phyloP scores from a whole-genome alignment of 176 grass and related monocot species.

The Oryza australiensis region DNA sequence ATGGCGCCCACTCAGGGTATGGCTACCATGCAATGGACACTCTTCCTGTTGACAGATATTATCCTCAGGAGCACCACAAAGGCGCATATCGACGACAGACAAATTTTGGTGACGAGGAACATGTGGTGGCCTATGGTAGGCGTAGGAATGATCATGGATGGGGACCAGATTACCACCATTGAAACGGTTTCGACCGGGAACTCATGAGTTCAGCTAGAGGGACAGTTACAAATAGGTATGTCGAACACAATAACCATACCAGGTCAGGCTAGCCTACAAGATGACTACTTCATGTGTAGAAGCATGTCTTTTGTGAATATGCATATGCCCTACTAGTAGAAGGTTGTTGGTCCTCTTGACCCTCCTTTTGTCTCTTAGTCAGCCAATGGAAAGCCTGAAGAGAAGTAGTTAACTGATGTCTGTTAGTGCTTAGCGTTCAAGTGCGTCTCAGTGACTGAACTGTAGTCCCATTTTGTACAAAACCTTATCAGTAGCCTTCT shows the following conservation, averaged over 20 bases:
- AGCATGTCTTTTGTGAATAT: not conserved
- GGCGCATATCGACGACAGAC: not conserved
- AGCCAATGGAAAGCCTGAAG: not conserved
- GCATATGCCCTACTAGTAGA: not conserved
- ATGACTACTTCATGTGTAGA: constrained; percentile 5
- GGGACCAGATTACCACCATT: not conserved
- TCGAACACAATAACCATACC: constrained; percentile 47
- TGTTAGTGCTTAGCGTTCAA: not conserved
- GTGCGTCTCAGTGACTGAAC: not conserved
- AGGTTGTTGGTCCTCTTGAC: not conserved
- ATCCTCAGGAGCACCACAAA: not conserved
- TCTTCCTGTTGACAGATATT: not conserved
- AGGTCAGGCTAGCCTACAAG: not conserved
- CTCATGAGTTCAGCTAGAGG: not conserved
- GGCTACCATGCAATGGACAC: not conserved
- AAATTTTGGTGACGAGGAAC: not conserved
- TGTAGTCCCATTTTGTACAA: not conserved
- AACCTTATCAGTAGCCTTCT: not conserved
- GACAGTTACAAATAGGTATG: constrained; percentile 28
- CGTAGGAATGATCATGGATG: not conserved
- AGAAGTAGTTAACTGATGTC: not conserved
- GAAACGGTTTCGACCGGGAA: not conserved
- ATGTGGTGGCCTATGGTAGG: not conserved
- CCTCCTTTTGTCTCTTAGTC: not conserved
- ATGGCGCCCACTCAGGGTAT: not conserved